Evolutionary conservation across 2,329 filamentous ascomycete species (phyloP), one percentile per base, ranked within the genome.

Genomic region (Colletotrichum sp.): DNA sequence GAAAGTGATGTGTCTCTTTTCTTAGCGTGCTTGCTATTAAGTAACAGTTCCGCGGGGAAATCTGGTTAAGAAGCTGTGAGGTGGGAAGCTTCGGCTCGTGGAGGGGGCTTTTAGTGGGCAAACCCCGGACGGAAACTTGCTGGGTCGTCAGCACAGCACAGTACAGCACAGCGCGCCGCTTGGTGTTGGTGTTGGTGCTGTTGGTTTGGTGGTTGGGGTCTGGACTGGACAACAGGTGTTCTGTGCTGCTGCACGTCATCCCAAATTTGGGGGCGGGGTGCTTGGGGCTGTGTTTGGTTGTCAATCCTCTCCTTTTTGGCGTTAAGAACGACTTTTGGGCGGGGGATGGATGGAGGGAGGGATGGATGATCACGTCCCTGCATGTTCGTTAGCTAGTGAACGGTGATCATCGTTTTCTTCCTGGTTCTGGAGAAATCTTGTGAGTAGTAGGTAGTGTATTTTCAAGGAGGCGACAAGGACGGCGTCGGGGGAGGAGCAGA

Each of bases 381-480:
- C 43, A 52, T 52, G n/a, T 7, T 15, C n/a, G 10, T 12, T 52
- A 52, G 18, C 39, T 48, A 12, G 18, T 48, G 39, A 48, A 21
- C 0, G 39, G 39, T n/a, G 39, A 48, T 48, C 39, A 2, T 48
- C 39, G 39, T 1, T n/a, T 43, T 48, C 18, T 21, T 48, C 39
- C 18, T 48, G 18, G 3, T 48, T 1, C 39, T 48, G 18, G 39
- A 48, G 39, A 52, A 52, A 21, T 21, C 43, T 2, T 52, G 43
- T 21, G 4, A 6, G 43, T 0, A 1, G n/a, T 21, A 5, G n/a
- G 10, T 7, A 4, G 18, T 48, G 43, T 48, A 1, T 43, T 1
- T 21, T 21, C 43, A 13, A 48, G 43, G 0, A 48, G 43, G 18
- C n/a, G 43, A 48, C 3, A 21, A 18, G 36, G 18, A 48, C 43